Conservation (phyloP, 2,329 filamentous ascomycete species). For the Dryadomyces quercivorus region DNA sequence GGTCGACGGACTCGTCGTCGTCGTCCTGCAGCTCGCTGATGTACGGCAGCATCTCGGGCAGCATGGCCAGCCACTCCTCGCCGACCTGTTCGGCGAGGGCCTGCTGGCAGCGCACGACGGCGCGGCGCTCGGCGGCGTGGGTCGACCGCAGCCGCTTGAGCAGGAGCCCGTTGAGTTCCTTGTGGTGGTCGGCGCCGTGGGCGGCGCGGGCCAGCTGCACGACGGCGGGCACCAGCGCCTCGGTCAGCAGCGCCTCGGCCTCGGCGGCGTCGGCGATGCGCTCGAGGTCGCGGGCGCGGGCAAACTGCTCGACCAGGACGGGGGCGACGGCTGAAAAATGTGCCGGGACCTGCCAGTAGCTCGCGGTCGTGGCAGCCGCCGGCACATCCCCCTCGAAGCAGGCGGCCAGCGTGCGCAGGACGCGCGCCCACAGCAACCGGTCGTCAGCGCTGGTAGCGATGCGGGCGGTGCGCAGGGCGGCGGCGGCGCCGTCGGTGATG, state of each 20-base stretch:
- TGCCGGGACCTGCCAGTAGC: constrained; percentile 82
- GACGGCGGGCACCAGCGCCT: constrained; percentile 59
- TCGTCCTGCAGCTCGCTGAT: constrained; percentile 95
- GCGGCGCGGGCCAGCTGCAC: constrained; percentile 70
- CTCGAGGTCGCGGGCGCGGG: constrained; percentile 24
- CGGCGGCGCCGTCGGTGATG: constrained; percentile 62
- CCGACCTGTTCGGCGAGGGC: constrained; percentile 64
- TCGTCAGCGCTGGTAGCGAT: constrained; percentile 35
- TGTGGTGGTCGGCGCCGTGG: constrained; percentile 80
- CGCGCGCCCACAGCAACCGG: constrained; percentile 51
- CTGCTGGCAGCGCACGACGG: constrained; percentile 72
- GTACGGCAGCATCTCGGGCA: constrained; percentile 92
- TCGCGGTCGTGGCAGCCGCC: neutral
- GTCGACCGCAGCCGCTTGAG: constrained; percentile 62
- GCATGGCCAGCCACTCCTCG: constrained; percentile 82
- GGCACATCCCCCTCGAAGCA: constrained; percentile 47
- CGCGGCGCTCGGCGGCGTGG: constrained; percentile 59
- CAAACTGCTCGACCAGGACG: constrained; percentile 57
- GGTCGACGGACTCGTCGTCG: constrained; percentile 86
- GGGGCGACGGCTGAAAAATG: constrained; percentile 67
- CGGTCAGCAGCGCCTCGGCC: constrained; percentile 22
- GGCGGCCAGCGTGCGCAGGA: constrained; percentile 59
- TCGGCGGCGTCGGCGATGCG: constrained; percentile 16
- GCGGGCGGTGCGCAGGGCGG: constrained; percentile 40
- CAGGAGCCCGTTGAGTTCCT: constrained; percentile 69